Base-by-base conservation (phyloP, 2,329 filamentous ascomycete genomes). In the Torrubiella hemipterigena region DNA sequence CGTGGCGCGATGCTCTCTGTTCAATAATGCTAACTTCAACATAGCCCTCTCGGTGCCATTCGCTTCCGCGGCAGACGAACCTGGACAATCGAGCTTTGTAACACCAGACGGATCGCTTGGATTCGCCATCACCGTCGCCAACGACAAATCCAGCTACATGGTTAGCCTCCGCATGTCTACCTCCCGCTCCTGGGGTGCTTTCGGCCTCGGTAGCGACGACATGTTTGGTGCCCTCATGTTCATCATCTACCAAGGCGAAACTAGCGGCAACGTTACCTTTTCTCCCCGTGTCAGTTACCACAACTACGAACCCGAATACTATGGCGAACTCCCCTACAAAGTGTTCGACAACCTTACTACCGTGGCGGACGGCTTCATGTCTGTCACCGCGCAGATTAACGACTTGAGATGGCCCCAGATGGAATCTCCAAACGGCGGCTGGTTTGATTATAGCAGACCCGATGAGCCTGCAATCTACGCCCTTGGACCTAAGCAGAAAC, bases 381-480 rank as follows among this genome's bases (percentile, higher is more conserved):
- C 62, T 21, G 64, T 69, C 38, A 65, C 63, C 32, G 70, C 59
- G 2, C 58, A 59, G 24, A 77, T 73, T 52, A 52, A 42, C 15
- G 41, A 47, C 18, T 61, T 66, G 20, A 57, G 48, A 26, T 76
- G 70, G 70, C 49, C 49, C 10, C 40, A 43, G 16, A 24, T 22
- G 5, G 40, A 33, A 15, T 42, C 41, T 20, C 43, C 46, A 15
- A 37, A 36, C 18, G 49, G 50, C 29, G 65, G 67, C 22, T 58
- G 48, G 21, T 48, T 77, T 35, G 61, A 77, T 41, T 54, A 67
- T n/a, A 53, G 48, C n/a, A 63, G 57, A 30, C 54, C 51, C 11
- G 48, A 52, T 11, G 60, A 67, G 38, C 52, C 54, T 24, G 71
- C 68, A 50, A 65, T 75, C 33, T 78, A 65, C 44, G 74, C 69